A percentile compares a stretch with the other conserved stretches of the same genome.
These are phyloP conservation scores for Parsonsia alboflavescens DNA, from an alignment of 257 asterid species.

Conservation along the genomic window DNA sequence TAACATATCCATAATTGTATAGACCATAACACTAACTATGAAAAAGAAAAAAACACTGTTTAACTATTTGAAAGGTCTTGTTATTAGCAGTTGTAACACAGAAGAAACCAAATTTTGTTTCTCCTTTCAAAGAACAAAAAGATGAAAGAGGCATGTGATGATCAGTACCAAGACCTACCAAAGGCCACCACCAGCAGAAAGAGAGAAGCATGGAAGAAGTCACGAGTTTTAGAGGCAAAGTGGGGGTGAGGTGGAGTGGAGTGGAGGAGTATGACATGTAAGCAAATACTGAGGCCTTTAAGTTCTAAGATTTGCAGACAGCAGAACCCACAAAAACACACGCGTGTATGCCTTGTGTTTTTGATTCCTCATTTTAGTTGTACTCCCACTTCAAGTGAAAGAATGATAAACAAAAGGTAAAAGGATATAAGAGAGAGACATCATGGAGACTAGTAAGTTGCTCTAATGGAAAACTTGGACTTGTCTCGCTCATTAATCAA, in stretches of 20 bases:
- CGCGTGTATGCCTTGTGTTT: slow-evolving; percentile 35
- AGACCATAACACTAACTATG: too few species aligned
- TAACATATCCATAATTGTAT: too few species aligned
- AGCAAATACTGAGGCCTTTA: slow-evolving; percentile 3
- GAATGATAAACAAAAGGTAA: slow-evolving; percentile 3
- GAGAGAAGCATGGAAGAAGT: not conserved
- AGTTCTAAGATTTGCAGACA: slow-evolving; percentile 30
- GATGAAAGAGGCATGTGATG: not conserved
- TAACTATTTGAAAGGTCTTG: not conserved
- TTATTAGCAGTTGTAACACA: not conserved
- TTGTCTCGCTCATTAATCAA: not conserved
- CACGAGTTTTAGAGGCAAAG: not conserved
- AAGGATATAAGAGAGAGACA: not conserved
- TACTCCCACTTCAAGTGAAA: slow-evolving; percentile 23
- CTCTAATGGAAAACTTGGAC: not conserved
- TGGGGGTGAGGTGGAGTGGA: slow-evolving; percentile 24
- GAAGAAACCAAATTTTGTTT: not conserved
- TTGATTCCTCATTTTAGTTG: slow-evolving; percentile 24
- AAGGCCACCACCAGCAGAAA: not conserved
- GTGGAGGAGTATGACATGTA: slow-evolving; percentile 24
- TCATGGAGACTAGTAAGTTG: not conserved
- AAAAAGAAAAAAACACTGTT: too few species aligned
- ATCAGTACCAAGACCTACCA: slow-evolving; percentile 5
- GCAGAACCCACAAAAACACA: slow-evolving; percentile 30
- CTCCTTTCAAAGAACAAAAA: not conserved